Conservation (phyloP, 2,329 filamentous ascomycete genomes). For the Microascus cirrosus region DNA sequence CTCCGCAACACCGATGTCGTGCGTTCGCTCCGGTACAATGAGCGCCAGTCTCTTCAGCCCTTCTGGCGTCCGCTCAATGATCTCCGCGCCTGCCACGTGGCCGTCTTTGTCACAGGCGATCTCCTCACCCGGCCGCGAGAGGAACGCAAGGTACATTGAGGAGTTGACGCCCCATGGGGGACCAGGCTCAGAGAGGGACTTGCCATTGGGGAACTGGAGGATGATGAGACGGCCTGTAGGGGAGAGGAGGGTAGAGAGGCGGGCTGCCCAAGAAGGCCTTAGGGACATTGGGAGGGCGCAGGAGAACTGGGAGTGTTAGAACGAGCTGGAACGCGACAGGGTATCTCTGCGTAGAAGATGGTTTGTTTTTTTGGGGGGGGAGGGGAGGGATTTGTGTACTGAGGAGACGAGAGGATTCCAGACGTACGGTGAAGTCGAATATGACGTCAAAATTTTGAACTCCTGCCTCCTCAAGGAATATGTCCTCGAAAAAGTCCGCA, state of each 20-base stretch:
- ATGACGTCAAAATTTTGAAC: slow-evolving; percentile 51
- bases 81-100: slow-evolving; percentile 6
- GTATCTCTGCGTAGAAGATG: neutral
- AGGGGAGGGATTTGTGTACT: neutral
- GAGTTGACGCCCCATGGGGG: slow-evolving; percentile 64
- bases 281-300: slow-evolving; percentile 46
- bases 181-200: slow-evolving; percentile 51
- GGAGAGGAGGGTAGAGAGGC: slow-evolving; percentile 37
- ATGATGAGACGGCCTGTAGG: slow-evolving; percentile 43
- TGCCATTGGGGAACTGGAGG: slow-evolving; percentile 70
- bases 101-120: slow-evolving; percentile 44
- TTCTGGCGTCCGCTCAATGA: neutral
- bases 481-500: slow-evolving; percentile 57
- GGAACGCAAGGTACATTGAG: slow-evolving; percentile 59
- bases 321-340: no score
- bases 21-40: slow-evolving; percentile 37
- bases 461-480: slow-evolving; percentile 35
- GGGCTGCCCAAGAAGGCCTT: slow-evolving; percentile 40
- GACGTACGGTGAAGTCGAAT: slow-evolving; percentile 50
- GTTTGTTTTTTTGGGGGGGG: neutral
- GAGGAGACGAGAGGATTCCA: neutral
- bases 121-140: slow-evolving; percentile 57
- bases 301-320: slow-evolving; percentile 36
- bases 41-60: slow-evolving; percentile 5
- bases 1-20: slow-evolving; percentile 29